Percentiles rank a stretch among this genome's conserved stretches.
Conservation (phyloP, 2,329 filamentous ascomycete genomes). For the Epichloe coenophiala region DNA sequence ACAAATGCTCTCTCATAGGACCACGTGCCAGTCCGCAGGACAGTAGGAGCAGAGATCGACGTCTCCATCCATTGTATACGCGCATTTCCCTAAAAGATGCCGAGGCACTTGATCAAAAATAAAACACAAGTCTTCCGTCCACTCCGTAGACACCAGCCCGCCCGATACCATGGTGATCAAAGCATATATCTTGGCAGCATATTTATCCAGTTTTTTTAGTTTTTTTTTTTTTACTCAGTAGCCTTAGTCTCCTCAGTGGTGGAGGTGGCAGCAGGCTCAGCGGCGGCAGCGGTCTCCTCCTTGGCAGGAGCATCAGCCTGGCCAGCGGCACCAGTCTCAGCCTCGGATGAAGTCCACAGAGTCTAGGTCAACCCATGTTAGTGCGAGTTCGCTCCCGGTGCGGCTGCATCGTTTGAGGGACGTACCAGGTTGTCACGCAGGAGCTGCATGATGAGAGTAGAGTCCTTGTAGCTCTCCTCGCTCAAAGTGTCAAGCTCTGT, state of each 20-base stretch:
- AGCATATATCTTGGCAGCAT: conserved; percentile 15
- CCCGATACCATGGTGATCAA: conserved; percentile 26
- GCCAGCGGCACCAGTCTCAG: conserved; percentile 53
- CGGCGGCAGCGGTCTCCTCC: conserved; percentile 35
- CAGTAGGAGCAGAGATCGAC: conserved; percentile 23
- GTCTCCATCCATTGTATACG: conserved; percentile 23
- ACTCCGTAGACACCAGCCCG: conserved; percentile 52
- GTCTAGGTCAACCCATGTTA: conserved; percentile 42
- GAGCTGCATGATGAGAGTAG: conserved; percentile 96
- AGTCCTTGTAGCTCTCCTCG: conserved; percentile 99
- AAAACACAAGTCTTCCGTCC: conserved; percentile 46
- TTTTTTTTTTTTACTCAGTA: conserved; percentile 37
- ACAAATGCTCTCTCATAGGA: conserved; percentile 30
- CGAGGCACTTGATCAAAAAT: conserved; percentile 36
- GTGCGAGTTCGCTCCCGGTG: neutral
- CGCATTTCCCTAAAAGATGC: conserved; percentile 34
- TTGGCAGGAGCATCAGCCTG: conserved; percentile 34
- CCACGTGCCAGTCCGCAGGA: conserved; percentile 25
- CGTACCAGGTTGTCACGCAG: conserved; percentile 89
- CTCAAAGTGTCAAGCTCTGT: conserved; percentile 88
- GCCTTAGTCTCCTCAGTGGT: conserved; percentile 55
- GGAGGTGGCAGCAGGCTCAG: conserved; percentile 44
- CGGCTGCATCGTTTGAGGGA: conserved; percentile 6
- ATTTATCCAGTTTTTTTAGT: conserved; percentile 8
- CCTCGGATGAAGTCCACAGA: conserved; percentile 98